Conservation (phyloP, 495 filamentous ascomycete genomes). For the Amniculicola lignicola region DNA sequence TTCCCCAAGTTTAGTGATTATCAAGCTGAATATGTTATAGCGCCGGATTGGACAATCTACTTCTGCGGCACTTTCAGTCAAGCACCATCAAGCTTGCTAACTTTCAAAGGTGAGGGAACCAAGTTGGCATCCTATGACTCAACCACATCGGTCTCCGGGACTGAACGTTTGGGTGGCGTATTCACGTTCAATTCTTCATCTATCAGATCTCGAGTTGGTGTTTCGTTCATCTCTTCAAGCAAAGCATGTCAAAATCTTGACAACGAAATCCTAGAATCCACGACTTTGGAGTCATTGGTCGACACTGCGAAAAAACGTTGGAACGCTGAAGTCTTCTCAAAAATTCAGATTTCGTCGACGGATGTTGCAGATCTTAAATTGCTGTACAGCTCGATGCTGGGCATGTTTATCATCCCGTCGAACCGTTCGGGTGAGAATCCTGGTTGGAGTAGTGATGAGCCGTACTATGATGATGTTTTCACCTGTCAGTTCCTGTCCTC, state of each 20-base stretch:
- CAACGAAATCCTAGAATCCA: conserved; percentile 54
- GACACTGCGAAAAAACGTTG: conserved; percentile 50
- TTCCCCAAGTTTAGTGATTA: neutral
- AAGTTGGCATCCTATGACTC: conserved; percentile 31
- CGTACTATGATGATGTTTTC: conserved; percentile 61
- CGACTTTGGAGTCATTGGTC: conserved; percentile 49
- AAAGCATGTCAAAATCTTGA: conserved; percentile 61
- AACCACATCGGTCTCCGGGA: conserved; percentile 17
- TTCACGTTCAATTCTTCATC: conserved; percentile 38
- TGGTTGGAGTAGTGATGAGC: conserved; percentile 60
- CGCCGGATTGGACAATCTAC: conserved; percentile 60
- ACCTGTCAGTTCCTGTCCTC: too few species aligned
- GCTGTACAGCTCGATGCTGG: conserved; percentile 66
- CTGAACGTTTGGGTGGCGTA: conserved; percentile 36
- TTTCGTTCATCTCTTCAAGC: conserved; percentile 65
- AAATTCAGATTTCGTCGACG: conserved; percentile 57
- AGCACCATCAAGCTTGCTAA: conserved; percentile 43
- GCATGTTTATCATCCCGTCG: conserved; percentile 67
- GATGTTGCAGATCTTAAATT: conserved; percentile 54
- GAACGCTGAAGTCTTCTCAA: conserved; percentile 61
- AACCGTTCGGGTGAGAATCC: conserved; percentile 74
- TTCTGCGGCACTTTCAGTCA: conserved; percentile 66
- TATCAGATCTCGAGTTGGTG: conserved; percentile 63
- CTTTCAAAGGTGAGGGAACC: conserved; percentile 53
- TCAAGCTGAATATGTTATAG: conserved; percentile 40